phyloP scores from a whole-genome alignment of 2,329 filamentous ascomycete species.

The Colletotrichum shisoi region DNA sequence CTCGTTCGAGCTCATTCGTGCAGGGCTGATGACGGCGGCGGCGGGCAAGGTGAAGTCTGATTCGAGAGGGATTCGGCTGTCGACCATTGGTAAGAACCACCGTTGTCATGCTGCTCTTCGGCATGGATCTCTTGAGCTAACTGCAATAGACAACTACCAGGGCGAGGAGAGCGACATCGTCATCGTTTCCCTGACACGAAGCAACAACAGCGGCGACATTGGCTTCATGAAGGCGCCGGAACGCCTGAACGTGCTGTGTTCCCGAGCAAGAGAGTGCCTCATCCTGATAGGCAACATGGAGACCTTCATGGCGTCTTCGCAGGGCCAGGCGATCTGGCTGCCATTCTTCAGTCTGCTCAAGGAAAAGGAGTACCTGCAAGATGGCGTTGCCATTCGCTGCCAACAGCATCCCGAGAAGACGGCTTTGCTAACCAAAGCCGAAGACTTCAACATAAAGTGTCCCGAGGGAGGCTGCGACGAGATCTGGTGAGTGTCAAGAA shows the following conservation, averaged over 20 bases:
- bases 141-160: slow-evolving; percentile 73
- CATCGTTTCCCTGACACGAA: slow-evolving; percentile 71
- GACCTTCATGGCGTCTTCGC: slow-evolving; percentile 69
- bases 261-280: slow-evolving; percentile 69
- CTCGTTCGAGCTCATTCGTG: slow-evolving; percentile 66
- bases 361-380: slow-evolving; percentile 59
- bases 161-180: slow-evolving; percentile 80
- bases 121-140: not conserved
- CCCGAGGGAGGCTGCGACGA: slow-evolving; percentile 75
- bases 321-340: slow-evolving; percentile 65
- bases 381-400: slow-evolving; percentile 68
- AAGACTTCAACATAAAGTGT: slow-evolving; percentile 68
- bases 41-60: slow-evolving; percentile 54
- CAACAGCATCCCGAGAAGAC: slow-evolving; percentile 63
- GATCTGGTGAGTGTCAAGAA: slow-evolving; percentile 61
- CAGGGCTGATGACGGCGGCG: slow-evolving; percentile 66
- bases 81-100: slow-evolving; percentile 69
- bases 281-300: slow-evolving; percentile 75
- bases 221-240: slow-evolving; percentile 74
- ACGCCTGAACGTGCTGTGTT: slow-evolving; percentile 74
- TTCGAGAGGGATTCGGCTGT: slow-evolving; percentile 66
- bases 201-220: slow-evolving; percentile 69
- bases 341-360: slow-evolving; percentile 66
- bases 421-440: slow-evolving; percentile 55
- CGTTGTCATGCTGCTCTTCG: not conserved